Evolutionary conservation across 768 basidiomycete species (phyloP).

Genomic region (Cubamyces sp.): DNA sequence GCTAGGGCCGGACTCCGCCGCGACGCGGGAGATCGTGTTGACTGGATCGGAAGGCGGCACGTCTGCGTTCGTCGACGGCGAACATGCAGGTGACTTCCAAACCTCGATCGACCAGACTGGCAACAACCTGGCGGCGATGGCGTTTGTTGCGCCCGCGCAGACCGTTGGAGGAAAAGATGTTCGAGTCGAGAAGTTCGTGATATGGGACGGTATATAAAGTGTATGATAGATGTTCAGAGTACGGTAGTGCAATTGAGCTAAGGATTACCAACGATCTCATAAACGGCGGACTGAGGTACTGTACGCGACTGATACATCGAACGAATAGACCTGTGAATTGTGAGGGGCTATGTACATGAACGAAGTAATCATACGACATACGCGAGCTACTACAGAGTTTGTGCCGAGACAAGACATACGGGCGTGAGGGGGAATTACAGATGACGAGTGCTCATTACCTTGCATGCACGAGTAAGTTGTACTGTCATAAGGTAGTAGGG

Average conservation of each 20-base stretch:
- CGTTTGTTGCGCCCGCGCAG: conserved; percentile 30
- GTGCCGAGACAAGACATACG: background rate
- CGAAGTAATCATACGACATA: background rate
- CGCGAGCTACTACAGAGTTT: background rate
- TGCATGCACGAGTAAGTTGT: conserved; percentile 5
- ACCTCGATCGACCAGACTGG: conserved; percentile 24
- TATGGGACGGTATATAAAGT: conserved; percentile 29
- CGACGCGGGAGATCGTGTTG: conserved; percentile 23
- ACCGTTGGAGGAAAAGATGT: conserved; percentile 16
- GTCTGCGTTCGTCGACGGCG: conserved; percentile 26
- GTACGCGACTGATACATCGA: background rate
- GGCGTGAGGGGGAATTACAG: background rate
- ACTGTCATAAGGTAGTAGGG: conserved; percentile 8
- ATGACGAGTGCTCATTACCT: conserved; percentile 6
- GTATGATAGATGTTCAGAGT: background rate
- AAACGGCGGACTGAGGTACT: background rate
- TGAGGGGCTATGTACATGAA: no score
- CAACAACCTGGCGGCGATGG: conserved; percentile 24
- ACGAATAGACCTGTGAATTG: no score
- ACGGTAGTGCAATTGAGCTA: background rate
- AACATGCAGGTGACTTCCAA: conserved; percentile 28
- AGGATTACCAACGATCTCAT: background rate
- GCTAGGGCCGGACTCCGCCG: background rate
- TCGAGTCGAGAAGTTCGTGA: conserved; percentile 10
- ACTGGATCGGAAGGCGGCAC: conserved; percentile 27